Evolutionary conservation across 805 yeast species (phyloP).

Genomic region (Schwanniomyces sp.): DNA sequence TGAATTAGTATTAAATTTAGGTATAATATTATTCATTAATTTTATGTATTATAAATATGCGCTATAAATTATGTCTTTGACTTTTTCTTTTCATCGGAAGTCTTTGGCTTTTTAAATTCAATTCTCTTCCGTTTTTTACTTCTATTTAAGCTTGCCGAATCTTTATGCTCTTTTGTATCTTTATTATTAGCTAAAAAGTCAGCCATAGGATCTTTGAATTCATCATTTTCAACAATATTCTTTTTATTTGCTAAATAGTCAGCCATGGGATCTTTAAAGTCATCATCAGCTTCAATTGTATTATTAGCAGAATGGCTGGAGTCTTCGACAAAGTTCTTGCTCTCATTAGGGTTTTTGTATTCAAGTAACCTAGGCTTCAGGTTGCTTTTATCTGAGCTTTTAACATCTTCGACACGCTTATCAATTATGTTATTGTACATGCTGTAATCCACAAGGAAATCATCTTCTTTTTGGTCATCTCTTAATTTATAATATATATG

Average conservation of each 20-base stretch:
- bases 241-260: constrained; percentile 7
- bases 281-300: constrained; percentile 14
- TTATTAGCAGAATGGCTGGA: not conserved
- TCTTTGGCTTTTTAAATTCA: not conserved
- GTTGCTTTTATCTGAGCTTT: not conserved
- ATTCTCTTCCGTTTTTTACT: not conserved
- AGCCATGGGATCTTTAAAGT: constrained; percentile 36
- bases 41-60: no score
- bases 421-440: constrained; percentile 7
- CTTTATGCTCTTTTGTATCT: constrained; percentile 6
- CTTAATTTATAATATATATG: constrained; percentile 64
- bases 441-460: constrained; percentile 30
- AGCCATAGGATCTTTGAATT: constrained; percentile 34
- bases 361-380: constrained; percentile 6
- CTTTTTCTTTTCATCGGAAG: not conserved
- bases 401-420: not conserved
- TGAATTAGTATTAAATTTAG: no score
- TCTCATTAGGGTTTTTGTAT: not conserved
- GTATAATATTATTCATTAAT: not conserved
- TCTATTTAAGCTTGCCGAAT: not conserved
- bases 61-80: not conserved
- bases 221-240: constrained; percentile 26
- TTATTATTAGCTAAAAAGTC: constrained; percentile 6
- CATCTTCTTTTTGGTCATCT: constrained; percentile 51
- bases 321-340: not conserved